These are phyloP conservation scores for Allantophomopsis lycopodina DNA, from an alignment of 2,329 filamentous ascomycete species.

Conservation along the genomic window DNA sequence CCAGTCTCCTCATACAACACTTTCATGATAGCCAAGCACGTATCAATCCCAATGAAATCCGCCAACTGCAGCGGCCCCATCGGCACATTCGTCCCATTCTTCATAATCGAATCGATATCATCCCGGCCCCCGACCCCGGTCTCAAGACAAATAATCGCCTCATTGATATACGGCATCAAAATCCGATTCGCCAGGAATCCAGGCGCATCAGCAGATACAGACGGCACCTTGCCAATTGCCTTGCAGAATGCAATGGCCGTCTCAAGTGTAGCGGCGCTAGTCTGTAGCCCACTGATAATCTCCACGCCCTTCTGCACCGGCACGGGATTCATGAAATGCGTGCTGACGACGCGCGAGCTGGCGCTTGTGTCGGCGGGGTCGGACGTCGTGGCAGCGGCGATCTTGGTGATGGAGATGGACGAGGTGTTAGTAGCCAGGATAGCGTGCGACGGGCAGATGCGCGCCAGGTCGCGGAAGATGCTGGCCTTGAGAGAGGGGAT, in stretches of 20 bases:
- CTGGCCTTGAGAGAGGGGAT: constrained; percentile 75
- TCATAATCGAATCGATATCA: constrained; percentile 96
- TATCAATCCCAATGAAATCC: constrained; percentile 95
- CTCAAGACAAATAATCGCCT: constrained; percentile 91
- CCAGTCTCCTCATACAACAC: constrained; percentile 84
- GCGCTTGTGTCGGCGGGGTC: constrained; percentile 70
- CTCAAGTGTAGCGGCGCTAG: constrained; percentile 66
- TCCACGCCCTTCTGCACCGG: constrained; percentile 95
- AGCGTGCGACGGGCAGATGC: constrained; percentile 70
- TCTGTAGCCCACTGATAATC: constrained; percentile 91
- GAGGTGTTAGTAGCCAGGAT: constrained; percentile 96
- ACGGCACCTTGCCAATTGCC: constrained; percentile 86
- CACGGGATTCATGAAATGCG: constrained; percentile 99
- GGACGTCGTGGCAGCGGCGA: constrained; percentile 72
- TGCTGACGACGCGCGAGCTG: constrained; percentile 80
- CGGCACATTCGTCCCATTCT: constrained; percentile 95
- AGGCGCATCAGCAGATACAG: constrained; percentile 76
- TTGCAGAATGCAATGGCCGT: constrained; percentile 77
- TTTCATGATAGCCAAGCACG: constrained; percentile 93
- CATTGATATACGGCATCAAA: constrained; percentile 98
- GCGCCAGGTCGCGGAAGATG: constrained; percentile 73
- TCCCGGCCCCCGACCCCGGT: constrained; percentile 81
- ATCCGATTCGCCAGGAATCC: constrained; percentile 96
- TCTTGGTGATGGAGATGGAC: constrained; percentile 95
- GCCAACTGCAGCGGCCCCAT: constrained; percentile 93